phyloP scores from a whole-genome alignment of 805 yeast genomes.

The Candida xiaguanensis region DNA sequence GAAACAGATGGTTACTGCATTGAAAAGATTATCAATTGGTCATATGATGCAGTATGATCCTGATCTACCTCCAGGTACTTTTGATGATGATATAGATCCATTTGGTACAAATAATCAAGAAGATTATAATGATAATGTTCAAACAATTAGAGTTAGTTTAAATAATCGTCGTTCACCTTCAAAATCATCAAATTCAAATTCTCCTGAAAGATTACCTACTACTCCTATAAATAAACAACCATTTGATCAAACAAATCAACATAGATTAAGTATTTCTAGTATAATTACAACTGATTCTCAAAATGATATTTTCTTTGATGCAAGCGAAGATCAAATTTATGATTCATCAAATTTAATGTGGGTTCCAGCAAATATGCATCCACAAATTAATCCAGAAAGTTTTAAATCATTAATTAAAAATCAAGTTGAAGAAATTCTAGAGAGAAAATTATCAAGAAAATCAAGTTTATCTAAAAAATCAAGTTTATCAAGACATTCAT shows the following conservation, averaged over 20 bases:
- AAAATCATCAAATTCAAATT: conserved; percentile 2
- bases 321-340: conserved; percentile 11
- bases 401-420: conserved; percentile 63
- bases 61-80: conserved; percentile 52
- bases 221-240: conserved; percentile 9
- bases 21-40: conserved; percentile 73
- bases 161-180: conserved; percentile 1
- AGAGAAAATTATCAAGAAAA: conserved; percentile 25
- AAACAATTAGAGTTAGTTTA: background rate
- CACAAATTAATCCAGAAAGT: conserved; percentile 91
- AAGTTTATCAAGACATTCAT: conserved; percentile 10
- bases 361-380: conserved; percentile 96
- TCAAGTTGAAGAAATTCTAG: conserved; percentile 50
- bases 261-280: background rate
- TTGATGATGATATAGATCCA: conserved; percentile 22
- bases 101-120: background rate
- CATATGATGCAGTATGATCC: conserved; percentile 61
- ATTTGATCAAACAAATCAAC: conserved; percentile 6
- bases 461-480: conserved; percentile 18
- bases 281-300: conserved; percentile 16
- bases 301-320: conserved; percentile 15
- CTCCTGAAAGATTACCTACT: background rate
- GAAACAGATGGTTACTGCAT: conserved; percentile 65
- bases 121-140: background rate
- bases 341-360: conserved; percentile 49